phyloP scores from a whole-genome alignment of 768 basidiomycete genomes.

The Mycena chlorophos region DNA sequence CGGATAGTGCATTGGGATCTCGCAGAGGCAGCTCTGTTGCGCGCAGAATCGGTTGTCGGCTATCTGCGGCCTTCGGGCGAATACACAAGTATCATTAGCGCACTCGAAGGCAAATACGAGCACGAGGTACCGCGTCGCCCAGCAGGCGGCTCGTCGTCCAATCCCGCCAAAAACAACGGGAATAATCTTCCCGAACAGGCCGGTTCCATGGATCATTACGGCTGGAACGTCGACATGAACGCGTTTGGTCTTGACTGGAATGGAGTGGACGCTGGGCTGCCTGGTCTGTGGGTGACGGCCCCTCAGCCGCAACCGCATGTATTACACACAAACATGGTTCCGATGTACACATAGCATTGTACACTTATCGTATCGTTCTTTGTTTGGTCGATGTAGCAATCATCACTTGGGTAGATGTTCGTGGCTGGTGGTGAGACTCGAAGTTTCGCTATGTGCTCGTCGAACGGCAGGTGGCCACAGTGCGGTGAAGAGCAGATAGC shows the following conservation, averaged over 20 bases:
- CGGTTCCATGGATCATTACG: slow-evolving; percentile 11
- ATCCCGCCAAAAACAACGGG: slow-evolving; percentile 9
- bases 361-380: background rate
- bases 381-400: background rate
- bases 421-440: background rate
- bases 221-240: slow-evolving; percentile 25
- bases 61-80: slow-evolving; percentile 16
- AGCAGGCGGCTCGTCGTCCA: slow-evolving; percentile 1
- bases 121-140: slow-evolving; percentile 7
- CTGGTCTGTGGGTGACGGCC: slow-evolving; percentile 12
- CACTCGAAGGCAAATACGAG: slow-evolving; percentile 18
- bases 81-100: slow-evolving; percentile 19
- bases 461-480: slow-evolving; percentile 5
- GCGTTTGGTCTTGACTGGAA: slow-evolving; percentile 21
- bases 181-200: background rate
- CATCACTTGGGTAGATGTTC: slow-evolving; percentile 11
- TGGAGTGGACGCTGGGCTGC: slow-evolving; percentile 20
- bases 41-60: slow-evolving; percentile 16
- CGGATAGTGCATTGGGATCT: slow-evolving; percentile 20
- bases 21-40: slow-evolving; percentile 17
- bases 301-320: slow-evolving; percentile 8
- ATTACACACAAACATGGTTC: slow-evolving; percentile 9
- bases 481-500: slow-evolving; percentile 17
- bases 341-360: no score
- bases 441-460: background rate